phyloP scores from a whole-genome alignment of 2,329 filamentous ascomycete species.

The Meredithiella fracta region DNA sequence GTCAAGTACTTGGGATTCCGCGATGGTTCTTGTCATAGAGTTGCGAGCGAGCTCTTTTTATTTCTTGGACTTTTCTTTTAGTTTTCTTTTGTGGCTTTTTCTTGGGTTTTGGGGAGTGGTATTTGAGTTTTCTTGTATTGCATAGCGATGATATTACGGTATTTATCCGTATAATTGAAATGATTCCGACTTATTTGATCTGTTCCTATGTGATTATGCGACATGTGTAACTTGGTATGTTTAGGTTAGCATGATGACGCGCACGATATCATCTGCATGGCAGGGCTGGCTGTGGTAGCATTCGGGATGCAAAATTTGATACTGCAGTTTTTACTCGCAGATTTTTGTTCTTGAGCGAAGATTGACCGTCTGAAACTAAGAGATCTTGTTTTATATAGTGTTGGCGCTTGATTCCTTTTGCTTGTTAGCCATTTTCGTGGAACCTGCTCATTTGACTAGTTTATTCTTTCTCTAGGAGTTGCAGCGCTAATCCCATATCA shows the following conservation, averaged over 20 bases:
- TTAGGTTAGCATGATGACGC: no score
- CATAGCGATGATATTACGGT: constrained; percentile 1
- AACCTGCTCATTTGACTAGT: no score
- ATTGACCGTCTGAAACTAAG: background rate
- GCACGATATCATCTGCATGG: no score
- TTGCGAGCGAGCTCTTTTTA: background rate
- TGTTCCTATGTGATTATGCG: no score
- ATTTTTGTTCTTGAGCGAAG: background rate
- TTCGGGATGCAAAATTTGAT: no score
- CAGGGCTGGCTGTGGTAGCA: no score
- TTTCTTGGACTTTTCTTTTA: background rate
- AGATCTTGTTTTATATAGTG: no score
- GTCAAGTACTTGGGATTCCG: background rate
- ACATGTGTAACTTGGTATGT: no score
- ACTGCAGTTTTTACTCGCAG: background rate
- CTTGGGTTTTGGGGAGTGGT: background rate
- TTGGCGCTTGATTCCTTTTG: no score
- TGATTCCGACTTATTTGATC: background rate
- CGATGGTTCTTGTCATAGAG: background rate
- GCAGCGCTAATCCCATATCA: no score
- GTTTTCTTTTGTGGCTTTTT: constrained; percentile 9
- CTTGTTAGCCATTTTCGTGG: no score
- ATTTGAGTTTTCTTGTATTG: background rate
- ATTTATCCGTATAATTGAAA: background rate
- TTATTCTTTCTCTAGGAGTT: no score